Percentiles rank a stretch among this genome's conserved stretches.
phyloP scores from a whole-genome alignment of 768 basidiomycete species.

The Agrocybe pediades region DNA sequence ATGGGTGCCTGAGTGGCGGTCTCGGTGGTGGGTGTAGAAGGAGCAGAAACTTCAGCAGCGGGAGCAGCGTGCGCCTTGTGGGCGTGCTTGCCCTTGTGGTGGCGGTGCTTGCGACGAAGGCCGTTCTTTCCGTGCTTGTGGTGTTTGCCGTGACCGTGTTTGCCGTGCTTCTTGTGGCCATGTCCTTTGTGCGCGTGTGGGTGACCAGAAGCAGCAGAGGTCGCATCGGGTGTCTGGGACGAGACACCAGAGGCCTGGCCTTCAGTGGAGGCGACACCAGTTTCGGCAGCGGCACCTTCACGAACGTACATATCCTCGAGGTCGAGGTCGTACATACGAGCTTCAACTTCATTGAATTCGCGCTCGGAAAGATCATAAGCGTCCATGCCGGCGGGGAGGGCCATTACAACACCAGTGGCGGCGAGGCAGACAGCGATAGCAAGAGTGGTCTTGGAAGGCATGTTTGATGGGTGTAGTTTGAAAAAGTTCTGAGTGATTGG shows the following conservation, averaged over 20 bases:
- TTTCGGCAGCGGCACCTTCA: conserved; percentile 6
- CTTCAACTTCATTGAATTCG: conserved; percentile 14
- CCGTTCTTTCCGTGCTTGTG: conserved; percentile 2
- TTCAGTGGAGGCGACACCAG: not conserved
- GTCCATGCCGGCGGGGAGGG: conserved; percentile 11
- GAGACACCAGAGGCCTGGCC: conserved; percentile 2
- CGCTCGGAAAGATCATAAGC: conserved; percentile 16
- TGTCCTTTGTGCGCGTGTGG: not conserved
- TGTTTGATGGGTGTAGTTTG: conserved; percentile 13
- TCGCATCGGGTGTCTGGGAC: not conserved
- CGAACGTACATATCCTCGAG: conserved; percentile 18
- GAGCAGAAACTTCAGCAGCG: conserved; percentile 2
- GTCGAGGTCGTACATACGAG: conserved; percentile 15
- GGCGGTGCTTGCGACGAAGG: conserved; percentile 1
- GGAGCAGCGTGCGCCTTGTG: not conserved
- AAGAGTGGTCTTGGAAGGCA: conserved; percentile 20
- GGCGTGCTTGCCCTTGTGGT: conserved; percentile 2
- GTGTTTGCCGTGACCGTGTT: not conserved
- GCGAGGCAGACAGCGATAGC: conserved; percentile 19
- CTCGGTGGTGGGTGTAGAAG: not conserved
- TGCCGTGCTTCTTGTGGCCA: conserved; percentile 1
- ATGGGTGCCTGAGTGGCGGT: not conserved
- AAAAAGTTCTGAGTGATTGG: conserved; percentile 5
- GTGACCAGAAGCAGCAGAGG: conserved; percentile 1
- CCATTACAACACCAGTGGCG: conserved; percentile 15